phyloP scores from a whole-genome alignment of 192 early-diverging fungal genomes.

The Umbelopsis sp. region DNA sequence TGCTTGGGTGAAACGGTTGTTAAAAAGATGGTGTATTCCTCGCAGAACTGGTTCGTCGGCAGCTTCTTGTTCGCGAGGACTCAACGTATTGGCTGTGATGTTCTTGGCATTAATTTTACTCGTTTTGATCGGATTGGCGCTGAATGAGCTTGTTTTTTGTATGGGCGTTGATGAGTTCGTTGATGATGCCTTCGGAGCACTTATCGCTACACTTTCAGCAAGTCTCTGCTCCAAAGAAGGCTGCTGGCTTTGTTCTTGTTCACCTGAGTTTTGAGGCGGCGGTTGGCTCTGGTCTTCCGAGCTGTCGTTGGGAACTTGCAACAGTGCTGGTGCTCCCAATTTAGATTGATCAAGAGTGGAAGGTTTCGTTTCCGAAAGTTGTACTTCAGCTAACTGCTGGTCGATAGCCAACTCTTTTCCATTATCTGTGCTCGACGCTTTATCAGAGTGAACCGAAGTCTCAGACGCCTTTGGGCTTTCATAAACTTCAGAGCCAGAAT shows the following conservation, averaged over 20 bases:
- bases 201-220: slow-evolving; percentile 2
- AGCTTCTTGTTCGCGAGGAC: slow-evolving; percentile 33
- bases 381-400: background rate
- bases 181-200: background rate
- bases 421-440: background rate
- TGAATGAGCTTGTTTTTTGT: slow-evolving; percentile 5
- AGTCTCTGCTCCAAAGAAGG: background rate
- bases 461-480: background rate
- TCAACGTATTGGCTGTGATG: slow-evolving; percentile 29
- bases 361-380: background rate
- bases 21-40: slow-evolving; percentile 30
- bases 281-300: background rate
- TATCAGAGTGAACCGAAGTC: background rate
- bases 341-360: background rate
- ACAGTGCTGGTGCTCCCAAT: background rate
- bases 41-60: slow-evolving; percentile 30
- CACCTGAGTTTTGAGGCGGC: background rate
- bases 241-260: background rate
- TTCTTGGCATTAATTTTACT: slow-evolving; percentile 17
- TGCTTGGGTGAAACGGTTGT: slow-evolving; percentile 36
- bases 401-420: background rate
- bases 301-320: slow-evolving; percentile 4
- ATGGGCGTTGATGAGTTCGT: background rate
- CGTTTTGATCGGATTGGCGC: background rate
- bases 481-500: background rate